Conservation (phyloP, 495 filamentous ascomycete genomes). For the Hypoxylon trugodes region DNA sequence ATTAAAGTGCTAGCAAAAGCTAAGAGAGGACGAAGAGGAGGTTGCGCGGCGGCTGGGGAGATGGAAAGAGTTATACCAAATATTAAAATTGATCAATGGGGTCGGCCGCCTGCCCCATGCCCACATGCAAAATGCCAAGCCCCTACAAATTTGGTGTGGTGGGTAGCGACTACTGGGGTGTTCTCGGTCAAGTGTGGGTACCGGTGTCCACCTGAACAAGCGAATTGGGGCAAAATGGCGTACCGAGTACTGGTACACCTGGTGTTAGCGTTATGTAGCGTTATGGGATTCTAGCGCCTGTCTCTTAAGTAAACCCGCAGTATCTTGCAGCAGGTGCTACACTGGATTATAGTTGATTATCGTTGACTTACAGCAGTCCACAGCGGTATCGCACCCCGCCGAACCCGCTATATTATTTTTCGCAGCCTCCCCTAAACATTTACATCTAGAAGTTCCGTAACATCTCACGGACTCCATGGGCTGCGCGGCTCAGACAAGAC, state of each 20-base stretch:
- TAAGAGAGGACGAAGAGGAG: constrained; percentile 24
- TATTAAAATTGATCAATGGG: constrained; percentile 40
- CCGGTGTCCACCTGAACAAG: constrained; percentile 41
- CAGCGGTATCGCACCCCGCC: background rate
- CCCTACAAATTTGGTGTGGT: constrained; percentile 39
- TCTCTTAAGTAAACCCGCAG: background rate
- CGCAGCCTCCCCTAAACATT: constrained; percentile 8
- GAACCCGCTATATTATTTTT: constrained; percentile 23
- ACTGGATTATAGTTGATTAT: no score
- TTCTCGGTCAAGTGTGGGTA: constrained; percentile 41
- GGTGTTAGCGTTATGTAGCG: background rate
- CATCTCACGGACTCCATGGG: constrained; percentile 1
- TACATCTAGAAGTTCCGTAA: constrained; percentile 24
- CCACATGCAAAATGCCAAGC: constrained; percentile 43
- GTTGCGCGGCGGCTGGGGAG: constrained; percentile 30
- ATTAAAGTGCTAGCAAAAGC: constrained; percentile 29
- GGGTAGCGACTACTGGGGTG: constrained; percentile 38
- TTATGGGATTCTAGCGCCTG: background rate
- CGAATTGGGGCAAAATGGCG: constrained; percentile 36
- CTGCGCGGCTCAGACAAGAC: constrained; percentile 35
- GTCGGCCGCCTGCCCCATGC: constrained; percentile 15
- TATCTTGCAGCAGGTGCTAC: constrained; percentile 20
- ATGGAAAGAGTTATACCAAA: constrained; percentile 34
- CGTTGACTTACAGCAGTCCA: constrained; percentile 17
- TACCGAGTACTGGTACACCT: constrained; percentile 36